Conservation (phyloP, 2,329 filamentous ascomycete genomes). For the Colletotrichum incanum region DNA sequence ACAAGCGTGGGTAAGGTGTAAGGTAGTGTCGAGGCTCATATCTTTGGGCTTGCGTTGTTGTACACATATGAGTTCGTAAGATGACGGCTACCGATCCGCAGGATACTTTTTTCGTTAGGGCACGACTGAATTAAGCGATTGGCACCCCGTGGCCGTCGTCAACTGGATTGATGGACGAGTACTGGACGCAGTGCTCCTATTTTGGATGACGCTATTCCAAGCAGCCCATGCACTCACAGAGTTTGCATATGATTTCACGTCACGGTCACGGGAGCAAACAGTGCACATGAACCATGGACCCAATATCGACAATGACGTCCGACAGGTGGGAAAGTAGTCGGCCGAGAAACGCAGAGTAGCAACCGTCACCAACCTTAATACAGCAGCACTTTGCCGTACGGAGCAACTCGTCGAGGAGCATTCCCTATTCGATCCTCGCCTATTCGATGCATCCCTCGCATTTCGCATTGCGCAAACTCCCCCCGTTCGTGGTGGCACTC, state of each 20-base stretch:
- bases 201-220: background rate
- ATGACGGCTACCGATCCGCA: too few species aligned
- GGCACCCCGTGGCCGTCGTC: background rate
- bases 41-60: background rate
- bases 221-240: background rate
- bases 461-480: background rate
- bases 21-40: background rate
- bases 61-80: background rate
- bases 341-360: background rate
- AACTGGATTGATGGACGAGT: background rate
- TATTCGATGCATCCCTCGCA: background rate
- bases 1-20: background rate
- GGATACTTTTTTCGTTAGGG: too few species aligned
- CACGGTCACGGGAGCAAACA: background rate
- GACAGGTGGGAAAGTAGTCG: conserved; percentile 23
- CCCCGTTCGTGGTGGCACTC: conserved; percentile 2
- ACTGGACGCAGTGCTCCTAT: background rate
- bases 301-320: conserved; percentile 25
- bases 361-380: background rate
- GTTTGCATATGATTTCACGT: background rate
- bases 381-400: background rate
- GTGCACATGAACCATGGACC: background rate
- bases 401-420: background rate
- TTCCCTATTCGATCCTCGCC: background rate
- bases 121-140: background rate